Evolutionary conservation across 2,329 filamentous ascomycete species (phyloP), one percentile per base, ranked within the genome.

Genomic region (Capronia americana): DNA sequence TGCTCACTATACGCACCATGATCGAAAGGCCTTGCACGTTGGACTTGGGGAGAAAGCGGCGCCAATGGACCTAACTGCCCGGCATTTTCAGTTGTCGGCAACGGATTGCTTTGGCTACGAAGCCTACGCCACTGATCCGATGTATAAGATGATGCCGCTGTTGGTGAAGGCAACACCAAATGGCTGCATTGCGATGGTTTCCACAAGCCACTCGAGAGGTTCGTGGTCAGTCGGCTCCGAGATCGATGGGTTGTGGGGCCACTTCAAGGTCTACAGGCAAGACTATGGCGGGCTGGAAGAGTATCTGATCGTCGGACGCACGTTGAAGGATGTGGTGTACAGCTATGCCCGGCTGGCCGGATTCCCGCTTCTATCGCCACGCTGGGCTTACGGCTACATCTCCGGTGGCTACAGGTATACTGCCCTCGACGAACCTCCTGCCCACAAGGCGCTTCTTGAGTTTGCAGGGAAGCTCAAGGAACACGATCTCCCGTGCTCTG

Each of bases 101-200:
- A 91, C 88, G 0, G 90, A 92, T 75, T 89, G 86, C 44, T 92
- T 92, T 71, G 88, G 90, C 2, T 92, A 92, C 73, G 89, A 92
- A 71, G 85, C 87, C 3, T 87, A 91, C 74, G 84, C 84, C 10
- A 90, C 88, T 2, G 89, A 92, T 74, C 90, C 90, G 0, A 80
- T 92, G 61, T 92, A 92, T 79, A 92, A 92, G 77, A 88, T 92
- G 72, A 90, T 92, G 46, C 90, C 90, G 0, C 82, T 92, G 0
- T 80, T 92, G 30, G 88, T 92, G 76, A 90, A 90, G 63, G 87
- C 85, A 0, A 88, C 86, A 0, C 85, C 87, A 0, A 73, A 84
- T 2, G 89, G 88, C 0, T 89, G 86, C 58, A 83, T 92, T 0
- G 90, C 84, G 0, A 83, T 88, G 20, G 90, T 92, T 75, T 91